Conservation (phyloP, 257 asterid species). For the Nicotiana undulata region DNA sequence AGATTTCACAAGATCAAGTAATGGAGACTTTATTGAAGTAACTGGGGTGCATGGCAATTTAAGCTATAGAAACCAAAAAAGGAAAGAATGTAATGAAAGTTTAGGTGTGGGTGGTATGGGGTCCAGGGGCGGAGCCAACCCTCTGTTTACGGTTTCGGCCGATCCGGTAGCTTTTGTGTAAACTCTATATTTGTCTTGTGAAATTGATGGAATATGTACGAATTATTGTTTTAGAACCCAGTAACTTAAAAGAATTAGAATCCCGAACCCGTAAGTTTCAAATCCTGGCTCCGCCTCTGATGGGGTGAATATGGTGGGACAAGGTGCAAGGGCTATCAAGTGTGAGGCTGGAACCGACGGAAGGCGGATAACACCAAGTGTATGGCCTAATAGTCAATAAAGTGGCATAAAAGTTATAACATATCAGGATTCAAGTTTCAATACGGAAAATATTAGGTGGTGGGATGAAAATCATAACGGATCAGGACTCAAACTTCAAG, state of each 20-base stretch:
- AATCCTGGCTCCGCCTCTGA: too few species aligned
- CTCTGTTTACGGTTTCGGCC: too few species aligned
- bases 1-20: not conserved
- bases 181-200: too few species aligned
- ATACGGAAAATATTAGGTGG: too few species aligned
- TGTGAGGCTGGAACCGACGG: not conserved
- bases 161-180: too few species aligned
- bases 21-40: not conserved
- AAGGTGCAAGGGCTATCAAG: not conserved
- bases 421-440: not conserved
- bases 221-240: too few species aligned
- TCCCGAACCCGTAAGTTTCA: too few species aligned
- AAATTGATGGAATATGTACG: too few species aligned
- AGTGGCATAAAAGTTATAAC: not conserved
- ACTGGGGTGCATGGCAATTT: not conserved
- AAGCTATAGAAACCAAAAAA: not conserved
- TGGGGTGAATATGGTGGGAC: not conserved
- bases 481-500: not conserved
- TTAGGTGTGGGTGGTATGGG: not conserved
- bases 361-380: not conserved
- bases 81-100: not conserved
- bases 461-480: not conserved
- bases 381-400: not conserved
- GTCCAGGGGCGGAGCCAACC: not conserved
- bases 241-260: too few species aligned